A percentile compares a stretch with the other conserved stretches of the same genome.
Conservation (phyloP, 495 filamentous ascomycete genomes). For the Letharia columbiana region DNA sequence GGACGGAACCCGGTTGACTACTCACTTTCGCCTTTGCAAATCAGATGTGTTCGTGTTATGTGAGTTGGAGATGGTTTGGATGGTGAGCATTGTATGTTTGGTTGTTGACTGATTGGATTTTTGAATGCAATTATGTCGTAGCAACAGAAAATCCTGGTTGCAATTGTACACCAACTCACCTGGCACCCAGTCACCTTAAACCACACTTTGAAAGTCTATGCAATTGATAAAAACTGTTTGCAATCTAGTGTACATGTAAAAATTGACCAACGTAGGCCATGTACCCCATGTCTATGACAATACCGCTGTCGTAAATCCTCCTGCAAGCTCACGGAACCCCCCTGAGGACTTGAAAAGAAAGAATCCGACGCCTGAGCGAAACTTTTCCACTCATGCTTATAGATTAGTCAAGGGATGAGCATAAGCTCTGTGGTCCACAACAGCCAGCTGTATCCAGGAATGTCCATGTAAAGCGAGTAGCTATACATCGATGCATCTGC, state of each 20-base stretch:
- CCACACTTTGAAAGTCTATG: constrained; percentile 6
- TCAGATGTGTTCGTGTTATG: no score
- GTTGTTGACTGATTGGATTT: no score
- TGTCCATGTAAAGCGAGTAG: constrained; percentile 5
- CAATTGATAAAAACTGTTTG: constrained; percentile 11
- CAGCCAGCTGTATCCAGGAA: constrained; percentile 15
- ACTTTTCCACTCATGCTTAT: constrained; percentile 14
- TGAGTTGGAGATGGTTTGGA: no score
- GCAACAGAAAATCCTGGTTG: background rate
- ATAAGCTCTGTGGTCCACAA: constrained; percentile 2
- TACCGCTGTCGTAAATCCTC: constrained; percentile 13
- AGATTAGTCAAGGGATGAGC: constrained; percentile 7
- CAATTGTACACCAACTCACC: background rate
- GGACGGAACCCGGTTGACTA: no score
- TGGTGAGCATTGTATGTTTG: no score
- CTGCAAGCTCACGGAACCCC: background rate
- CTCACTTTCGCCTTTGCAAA: no score
- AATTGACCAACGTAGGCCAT: constrained; percentile 10
- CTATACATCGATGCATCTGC: constrained; percentile 8
- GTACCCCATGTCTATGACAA: constrained; percentile 4
- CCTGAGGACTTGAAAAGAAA: background rate
- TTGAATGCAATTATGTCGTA: no score
- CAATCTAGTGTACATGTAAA: constrained; percentile 22
- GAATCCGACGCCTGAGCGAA: constrained; percentile 13
- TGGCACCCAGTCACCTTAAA: background rate